Evolutionary conservation across 768 basidiomycete genomes (phyloP).

Genomic region (Termitomyces sp.): DNA sequence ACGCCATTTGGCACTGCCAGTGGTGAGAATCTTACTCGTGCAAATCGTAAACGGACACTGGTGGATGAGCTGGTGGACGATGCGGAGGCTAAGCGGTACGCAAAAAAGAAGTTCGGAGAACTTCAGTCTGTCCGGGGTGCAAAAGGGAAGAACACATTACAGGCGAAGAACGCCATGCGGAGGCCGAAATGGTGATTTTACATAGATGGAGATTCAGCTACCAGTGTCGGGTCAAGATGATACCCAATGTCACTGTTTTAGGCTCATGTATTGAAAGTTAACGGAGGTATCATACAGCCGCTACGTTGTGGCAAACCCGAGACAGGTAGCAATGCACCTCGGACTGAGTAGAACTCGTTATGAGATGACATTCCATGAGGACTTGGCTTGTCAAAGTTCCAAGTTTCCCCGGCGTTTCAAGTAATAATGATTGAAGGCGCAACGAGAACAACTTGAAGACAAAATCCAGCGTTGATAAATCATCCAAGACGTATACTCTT

Average conservation of each 20-base stretch:
- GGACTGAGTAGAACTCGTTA: not conserved
- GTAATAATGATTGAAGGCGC: no score
- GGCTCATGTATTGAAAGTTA: not conserved
- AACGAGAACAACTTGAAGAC: not conserved
- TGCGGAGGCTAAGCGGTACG: conserved; percentile 78
- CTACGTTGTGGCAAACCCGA: not conserved
- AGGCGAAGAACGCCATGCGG: conserved; percentile 55
- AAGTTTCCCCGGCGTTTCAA: not conserved
- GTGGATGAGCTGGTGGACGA: conserved; percentile 90
- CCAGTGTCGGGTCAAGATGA: not conserved
- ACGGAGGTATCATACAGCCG: no score
- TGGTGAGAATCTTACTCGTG: conserved; percentile 64
- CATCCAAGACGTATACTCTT: conserved; percentile 76
- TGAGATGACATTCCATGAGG: not conserved
- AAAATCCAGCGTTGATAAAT: conserved; percentile 7
- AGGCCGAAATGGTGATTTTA: conserved; percentile 62
- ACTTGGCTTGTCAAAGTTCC: not conserved
- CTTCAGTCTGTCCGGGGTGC: conserved; percentile 64
- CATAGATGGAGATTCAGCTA: not conserved
- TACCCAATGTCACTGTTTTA: not conserved
- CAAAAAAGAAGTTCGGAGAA: conserved; percentile 89
- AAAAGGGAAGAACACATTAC: conserved; percentile 67
- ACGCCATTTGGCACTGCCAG: conserved; percentile 71
- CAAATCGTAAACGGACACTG: conserved; percentile 72
- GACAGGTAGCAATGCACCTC: not conserved